Percentiles rank a stretch among this genome's conserved stretches.
Conservation (phyloP, 352 stramenopile genomes). For the Globisporangium barbulae region DNA sequence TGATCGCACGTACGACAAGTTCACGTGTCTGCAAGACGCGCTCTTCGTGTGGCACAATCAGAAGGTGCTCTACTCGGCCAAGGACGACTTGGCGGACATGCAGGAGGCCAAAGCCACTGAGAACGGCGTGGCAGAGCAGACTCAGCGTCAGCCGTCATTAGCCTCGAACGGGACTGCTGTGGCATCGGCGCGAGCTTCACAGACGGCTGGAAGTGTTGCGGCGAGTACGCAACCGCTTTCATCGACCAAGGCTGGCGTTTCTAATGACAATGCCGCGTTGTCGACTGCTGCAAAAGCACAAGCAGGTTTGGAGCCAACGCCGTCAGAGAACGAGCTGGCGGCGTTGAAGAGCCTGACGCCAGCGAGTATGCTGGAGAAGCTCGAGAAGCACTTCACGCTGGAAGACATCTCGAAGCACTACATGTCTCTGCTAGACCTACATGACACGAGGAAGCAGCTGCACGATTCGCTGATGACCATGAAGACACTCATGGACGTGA, state of each 20-base stretch:
- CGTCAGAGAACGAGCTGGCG: slow-evolving; percentile 22
- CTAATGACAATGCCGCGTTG: background rate
- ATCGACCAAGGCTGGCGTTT: background rate
- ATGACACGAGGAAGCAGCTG: slow-evolving; percentile 31
- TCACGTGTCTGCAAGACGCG: slow-evolving; percentile 77
- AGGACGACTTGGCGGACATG: slow-evolving; percentile 27
- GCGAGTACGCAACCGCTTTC: background rate
- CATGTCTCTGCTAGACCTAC: slow-evolving; percentile 27
- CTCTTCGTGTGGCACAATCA: slow-evolving; percentile 70
- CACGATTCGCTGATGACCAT: slow-evolving; percentile 46
- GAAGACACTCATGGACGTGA: slow-evolving; percentile 49
- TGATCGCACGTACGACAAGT: slow-evolving; percentile 76
- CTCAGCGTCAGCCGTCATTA: background rate
- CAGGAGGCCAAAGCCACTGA: background rate
- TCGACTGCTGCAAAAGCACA: background rate
- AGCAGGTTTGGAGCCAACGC: background rate
- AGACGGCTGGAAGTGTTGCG: background rate
- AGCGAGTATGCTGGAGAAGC: slow-evolving; percentile 34
- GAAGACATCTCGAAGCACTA: slow-evolving; percentile 29
- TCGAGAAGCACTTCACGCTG: slow-evolving; percentile 32
- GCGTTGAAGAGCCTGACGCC: slow-evolving; percentile 43
- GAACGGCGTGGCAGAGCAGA: background rate
- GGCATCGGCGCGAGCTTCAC: background rate
- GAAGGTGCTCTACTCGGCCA: slow-evolving; percentile 54
- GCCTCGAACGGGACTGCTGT: background rate